These are phyloP conservation scores for Lepidium africanum DNA, from an alignment of 345 rosid species.

Conservation along the genomic window DNA sequence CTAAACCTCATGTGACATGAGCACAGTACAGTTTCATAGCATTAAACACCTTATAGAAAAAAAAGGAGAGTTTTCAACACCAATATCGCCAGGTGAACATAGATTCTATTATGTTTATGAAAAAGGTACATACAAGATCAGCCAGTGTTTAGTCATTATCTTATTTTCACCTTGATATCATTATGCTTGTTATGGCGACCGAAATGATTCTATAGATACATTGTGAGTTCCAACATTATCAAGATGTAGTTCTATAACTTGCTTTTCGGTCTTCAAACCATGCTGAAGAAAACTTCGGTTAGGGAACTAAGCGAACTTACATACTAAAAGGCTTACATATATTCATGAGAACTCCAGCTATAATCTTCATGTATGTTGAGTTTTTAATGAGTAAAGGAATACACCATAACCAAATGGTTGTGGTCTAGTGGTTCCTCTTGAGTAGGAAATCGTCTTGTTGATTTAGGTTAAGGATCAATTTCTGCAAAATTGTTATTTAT, in stretches of 20 bases:
- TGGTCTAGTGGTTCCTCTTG: too few species aligned
- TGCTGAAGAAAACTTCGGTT: slow-evolving; percentile 8
- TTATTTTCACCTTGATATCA: background rate
- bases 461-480: too few species aligned
- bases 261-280: slow-evolving; percentile 10
- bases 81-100: background rate
- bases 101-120: background rate
- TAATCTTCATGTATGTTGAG: slow-evolving; percentile 11
- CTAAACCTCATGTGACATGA: too few species aligned
- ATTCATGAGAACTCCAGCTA: slow-evolving; percentile 16
- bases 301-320: background rate
- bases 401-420: too few species aligned
- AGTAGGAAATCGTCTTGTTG: too few species aligned
- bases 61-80: background rate
- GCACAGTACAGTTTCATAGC: too few species aligned
- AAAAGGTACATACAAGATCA: slow-evolving; percentile 10
- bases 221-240: background rate
- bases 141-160: slow-evolving; percentile 11
- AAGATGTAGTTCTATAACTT: slow-evolving; percentile 3
- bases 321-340: slow-evolving; percentile 7
- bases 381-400: too few species aligned
- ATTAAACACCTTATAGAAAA: too few species aligned
- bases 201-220: background rate
- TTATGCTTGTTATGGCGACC: slow-evolving; percentile 3
- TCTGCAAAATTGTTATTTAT: too few species aligned